A percentile compares a stretch with the other conserved stretches of the same genome.
phyloP scores from a whole-genome alignment of 352 stramenopile genomes.

The Blastocystis sp. region DNA sequence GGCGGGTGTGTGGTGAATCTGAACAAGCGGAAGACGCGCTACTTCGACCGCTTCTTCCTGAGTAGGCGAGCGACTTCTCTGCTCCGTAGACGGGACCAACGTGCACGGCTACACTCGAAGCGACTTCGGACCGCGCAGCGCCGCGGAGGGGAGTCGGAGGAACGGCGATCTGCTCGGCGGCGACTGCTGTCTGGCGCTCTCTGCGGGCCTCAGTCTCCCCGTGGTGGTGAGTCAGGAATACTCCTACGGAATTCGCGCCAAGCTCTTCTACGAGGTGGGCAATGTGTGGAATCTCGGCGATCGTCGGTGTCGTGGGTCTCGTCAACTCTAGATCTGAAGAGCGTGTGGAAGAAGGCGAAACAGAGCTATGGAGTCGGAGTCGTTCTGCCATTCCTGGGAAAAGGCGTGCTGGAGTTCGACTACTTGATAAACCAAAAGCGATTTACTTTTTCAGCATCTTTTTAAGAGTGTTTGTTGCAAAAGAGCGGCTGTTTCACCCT shows the following conservation, averaged over 20 bases:
- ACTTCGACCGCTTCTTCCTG: slow-evolving; percentile 29
- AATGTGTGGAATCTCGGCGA: slow-evolving; percentile 48
- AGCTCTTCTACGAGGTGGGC: slow-evolving; percentile 26
- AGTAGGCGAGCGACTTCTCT: background rate
- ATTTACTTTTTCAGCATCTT: slow-evolving; percentile 45
- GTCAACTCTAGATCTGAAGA: background rate
- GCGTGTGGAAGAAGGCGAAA: background rate
- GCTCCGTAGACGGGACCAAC: background rate
- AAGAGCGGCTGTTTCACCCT: background rate
- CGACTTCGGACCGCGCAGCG: background rate
- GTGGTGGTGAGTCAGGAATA: slow-evolving; percentile 4
- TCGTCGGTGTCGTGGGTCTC: background rate
- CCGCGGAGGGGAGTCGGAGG: slow-evolving; percentile 14
- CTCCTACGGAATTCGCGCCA: background rate
- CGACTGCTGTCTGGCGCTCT: background rate
- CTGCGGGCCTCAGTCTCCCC: background rate
- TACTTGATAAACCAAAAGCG: slow-evolving; percentile 47
- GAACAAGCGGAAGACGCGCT: background rate
- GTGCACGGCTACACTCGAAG: background rate
- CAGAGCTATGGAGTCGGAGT: background rate
- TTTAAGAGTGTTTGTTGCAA: background rate
- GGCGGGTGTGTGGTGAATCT: background rate
- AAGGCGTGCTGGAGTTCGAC: background rate
- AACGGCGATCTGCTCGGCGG: slow-evolving; percentile 39
- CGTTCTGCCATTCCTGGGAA: background rate